Conservation (phyloP, 1,284 basidiomycete genomes). For the Pseudozyma tsukubaensis region DNA sequence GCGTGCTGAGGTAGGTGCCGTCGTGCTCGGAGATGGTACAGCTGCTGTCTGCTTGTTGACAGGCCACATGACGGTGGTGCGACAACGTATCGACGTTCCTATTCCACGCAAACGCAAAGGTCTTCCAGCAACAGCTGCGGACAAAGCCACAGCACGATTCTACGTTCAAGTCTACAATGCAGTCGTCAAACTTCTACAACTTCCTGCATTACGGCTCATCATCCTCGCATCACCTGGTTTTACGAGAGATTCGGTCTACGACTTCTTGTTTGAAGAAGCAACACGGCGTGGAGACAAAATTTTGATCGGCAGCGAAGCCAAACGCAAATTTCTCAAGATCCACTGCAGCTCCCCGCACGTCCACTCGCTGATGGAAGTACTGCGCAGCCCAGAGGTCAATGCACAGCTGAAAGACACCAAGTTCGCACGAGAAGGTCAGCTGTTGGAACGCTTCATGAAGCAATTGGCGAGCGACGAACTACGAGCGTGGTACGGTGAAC, state of each 20-base stretch:
- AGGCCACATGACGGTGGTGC: slow-evolving; percentile 94
- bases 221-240: slow-evolving; percentile 97
- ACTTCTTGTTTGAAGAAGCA: slow-evolving; percentile 73
- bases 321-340: slow-evolving; percentile 87
- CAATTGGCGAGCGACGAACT: slow-evolving; percentile 94
- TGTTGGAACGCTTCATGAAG: slow-evolving; percentile 72
- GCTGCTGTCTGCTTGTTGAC: slow-evolving; percentile 94
- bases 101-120: slow-evolving; percentile 82
- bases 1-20: slow-evolving; percentile 94
- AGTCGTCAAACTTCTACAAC: slow-evolving; percentile 89
- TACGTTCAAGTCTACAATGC: slow-evolving; percentile 86
- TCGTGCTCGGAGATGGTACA: slow-evolving; percentile 90
- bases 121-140: slow-evolving; percentile 54
- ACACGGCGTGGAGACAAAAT: slow-evolving; percentile 82
- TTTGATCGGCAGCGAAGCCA: slow-evolving; percentile 76
- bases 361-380: slow-evolving; percentile 91
- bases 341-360: slow-evolving; percentile 94
- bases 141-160: slow-evolving; percentile 74
- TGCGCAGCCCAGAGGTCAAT: slow-evolving; percentile 80
- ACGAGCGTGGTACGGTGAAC: slow-evolving; percentile 97
- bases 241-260: slow-evolving; percentile 88
- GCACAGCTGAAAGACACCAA: slow-evolving; percentile 93
- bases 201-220: slow-evolving; percentile 83
- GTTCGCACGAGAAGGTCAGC: slow-evolving; percentile 89
- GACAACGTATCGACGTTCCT: slow-evolving; percentile 88